Conservation (phyloP, 768 basidiomycete species). For the Hypholoma fasciculare region DNA sequence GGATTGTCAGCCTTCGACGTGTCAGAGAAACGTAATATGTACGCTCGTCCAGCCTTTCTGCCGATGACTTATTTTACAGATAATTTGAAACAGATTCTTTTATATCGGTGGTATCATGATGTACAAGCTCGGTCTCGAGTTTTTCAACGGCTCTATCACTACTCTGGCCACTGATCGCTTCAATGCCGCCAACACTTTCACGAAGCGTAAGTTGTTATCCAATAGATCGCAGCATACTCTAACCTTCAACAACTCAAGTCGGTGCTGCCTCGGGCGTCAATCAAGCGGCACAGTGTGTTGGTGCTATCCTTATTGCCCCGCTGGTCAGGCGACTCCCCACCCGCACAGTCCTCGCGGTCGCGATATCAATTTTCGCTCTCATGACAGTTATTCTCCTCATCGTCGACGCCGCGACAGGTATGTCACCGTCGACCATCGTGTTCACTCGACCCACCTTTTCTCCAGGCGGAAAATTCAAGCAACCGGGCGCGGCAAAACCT, state of each 20-base stretch:
- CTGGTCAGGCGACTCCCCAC: conserved; percentile 30
- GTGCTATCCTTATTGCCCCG: conserved; percentile 33
- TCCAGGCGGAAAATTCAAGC: conserved; percentile 28
- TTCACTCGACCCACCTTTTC: neutral
- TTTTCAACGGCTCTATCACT: conserved; percentile 34
- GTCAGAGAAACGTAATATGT: conserved; percentile 32
- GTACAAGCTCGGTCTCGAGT: conserved; percentile 33
- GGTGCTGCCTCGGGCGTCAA: conserved; percentile 31
- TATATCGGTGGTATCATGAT: conserved; percentile 32
- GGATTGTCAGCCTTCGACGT: conserved; percentile 21
- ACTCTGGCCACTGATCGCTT: conserved; percentile 34
- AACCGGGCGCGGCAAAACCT: conserved; percentile 13
- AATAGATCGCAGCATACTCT: neutral
- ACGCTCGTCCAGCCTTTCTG: neutral
- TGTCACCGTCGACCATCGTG: neutral
- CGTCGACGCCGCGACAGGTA: conserved; percentile 29
- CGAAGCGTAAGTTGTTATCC: conserved; percentile 21
- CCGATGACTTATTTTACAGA: neutral
- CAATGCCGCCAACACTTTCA: conserved; percentile 21
- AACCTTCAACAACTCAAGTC: neutral
- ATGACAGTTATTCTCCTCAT: conserved; percentile 32
- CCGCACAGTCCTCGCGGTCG: conserved; percentile 25
- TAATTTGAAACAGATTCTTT: conserved; percentile 15
- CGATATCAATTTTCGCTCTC: conserved; percentile 26
- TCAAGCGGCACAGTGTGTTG: conserved; percentile 34